Percentiles rank a stretch among this genome's conserved stretches.
These are phyloP conservation scores for Trichosporon coremiiforme DNA, from an alignment of 1,284 basidiomycete species.

Conservation along the genomic window DNA sequence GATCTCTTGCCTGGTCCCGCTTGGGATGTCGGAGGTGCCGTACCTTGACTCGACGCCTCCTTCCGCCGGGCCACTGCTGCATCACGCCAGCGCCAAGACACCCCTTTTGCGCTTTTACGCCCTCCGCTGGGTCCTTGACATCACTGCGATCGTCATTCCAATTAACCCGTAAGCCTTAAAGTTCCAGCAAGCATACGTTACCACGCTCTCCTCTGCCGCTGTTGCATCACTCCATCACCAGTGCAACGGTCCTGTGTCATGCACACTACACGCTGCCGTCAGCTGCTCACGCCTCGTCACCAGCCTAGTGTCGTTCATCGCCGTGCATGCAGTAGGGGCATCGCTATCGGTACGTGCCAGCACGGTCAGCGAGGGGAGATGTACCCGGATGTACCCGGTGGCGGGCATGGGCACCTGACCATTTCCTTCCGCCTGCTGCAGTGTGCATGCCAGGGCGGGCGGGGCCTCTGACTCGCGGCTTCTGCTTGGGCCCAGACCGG, in stretches of 20 bases:
- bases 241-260: background rate
- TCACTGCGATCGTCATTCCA: conserved; percentile 17
- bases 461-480: background rate
- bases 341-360: background rate
- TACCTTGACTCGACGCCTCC: background rate
- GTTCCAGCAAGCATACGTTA: conserved; percentile 17
- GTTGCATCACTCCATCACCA: background rate
- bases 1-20: background rate
- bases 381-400: background rate
- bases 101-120: conserved; percentile 2
- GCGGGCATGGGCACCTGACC: background rate
- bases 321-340: background rate
- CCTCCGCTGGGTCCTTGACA: conserved; percentile 7
- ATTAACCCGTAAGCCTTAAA: conserved; percentile 12
- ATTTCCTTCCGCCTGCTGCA: background rate
- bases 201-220: background rate
- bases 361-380: background rate
- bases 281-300: background rate
- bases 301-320: background rate
- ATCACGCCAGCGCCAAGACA: conserved; percentile 14
- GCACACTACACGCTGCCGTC: background rate
- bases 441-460: conserved; percentile 5
- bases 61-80: background rate
- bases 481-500: conserved; percentile 9
- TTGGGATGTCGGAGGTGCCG: background rate